Evolutionary conservation across 352 stramenopile genomes (phyloP).

Genomic region (Phytopythium delawarense): DNA sequence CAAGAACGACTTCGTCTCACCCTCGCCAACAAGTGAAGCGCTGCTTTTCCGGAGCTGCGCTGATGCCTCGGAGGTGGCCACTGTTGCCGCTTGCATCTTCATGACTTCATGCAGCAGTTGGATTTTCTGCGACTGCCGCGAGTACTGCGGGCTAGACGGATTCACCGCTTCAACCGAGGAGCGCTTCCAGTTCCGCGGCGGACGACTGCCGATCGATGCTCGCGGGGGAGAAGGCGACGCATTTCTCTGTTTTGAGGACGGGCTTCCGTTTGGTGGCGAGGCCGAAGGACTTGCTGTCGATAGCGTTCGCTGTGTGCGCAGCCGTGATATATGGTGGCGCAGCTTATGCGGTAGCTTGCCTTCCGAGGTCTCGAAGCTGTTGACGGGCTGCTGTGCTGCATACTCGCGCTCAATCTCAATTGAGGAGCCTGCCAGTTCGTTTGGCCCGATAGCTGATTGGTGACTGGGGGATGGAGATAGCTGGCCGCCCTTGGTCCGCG

Average conservation of each 20-base stretch:
- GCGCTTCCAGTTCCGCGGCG: not conserved
- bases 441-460: too few relatives aligned
- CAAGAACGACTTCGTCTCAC: not conserved
- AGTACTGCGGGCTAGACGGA: conserved; percentile 20
- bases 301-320: not conserved
- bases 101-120: conserved; percentile 24
- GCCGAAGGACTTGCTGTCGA: not conserved
- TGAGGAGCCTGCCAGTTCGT: not conserved
- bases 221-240: conserved; percentile 10
- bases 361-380: not conserved
- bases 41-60: not conserved
- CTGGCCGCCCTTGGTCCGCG: not conserved
- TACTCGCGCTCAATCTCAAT: not conserved
- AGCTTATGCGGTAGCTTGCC: not conserved
- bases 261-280: conserved; percentile 10
- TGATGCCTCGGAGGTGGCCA: not conserved
- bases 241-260: conserved; percentile 8
- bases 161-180: not conserved
- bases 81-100: conserved; percentile 10
- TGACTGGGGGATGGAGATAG: not conserved
- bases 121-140: conserved; percentile 28
- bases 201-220: not conserved
- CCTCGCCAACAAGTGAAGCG: not conserved
- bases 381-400: not conserved
- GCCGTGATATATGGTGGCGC: not conserved